Base-by-base conservation (phyloP, 169 alveolate genomes). In the Plasmodium adleri region DNA sequence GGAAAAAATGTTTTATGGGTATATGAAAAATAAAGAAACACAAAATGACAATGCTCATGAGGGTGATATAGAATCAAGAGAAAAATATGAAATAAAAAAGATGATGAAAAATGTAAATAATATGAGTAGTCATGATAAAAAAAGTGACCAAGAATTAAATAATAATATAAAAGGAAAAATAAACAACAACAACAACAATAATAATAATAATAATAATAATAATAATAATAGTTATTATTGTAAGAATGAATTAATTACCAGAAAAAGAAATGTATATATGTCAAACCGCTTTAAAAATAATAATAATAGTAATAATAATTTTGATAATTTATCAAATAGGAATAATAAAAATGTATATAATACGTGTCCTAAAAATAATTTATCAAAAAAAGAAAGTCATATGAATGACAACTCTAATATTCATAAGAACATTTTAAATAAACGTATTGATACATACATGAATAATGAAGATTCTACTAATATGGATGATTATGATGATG, bases 1-100 rank as follows among this genome's bases (percentile, higher is more conserved):
- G 39, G 60, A 52, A 13, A 73, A 56, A 56, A 8, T 60, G n/a
- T 54, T 56, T 73, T 56, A 28, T 54, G 72, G 26, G 28, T 45
- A 49, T 17, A 22, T 17, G 24, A 32, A 73, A 56, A 56, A 73
- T 73, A 73, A 58, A 24, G 45, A 56, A 54, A 73, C 17, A 39
- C 47, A 5, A 39, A 39, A 39, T 32, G 39, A 73, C 17, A 17
- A 54, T 54, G 28, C 66, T 43, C 62, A 56, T 72, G n/a, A 32
- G 5, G 47, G 47, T 39, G 9, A 39, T 39, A 39, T 39, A 39
- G 47, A 39, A 39, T 62, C 10, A 28, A 63, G 56, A 22, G 66
- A 73, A 24, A 2, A 73, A 45, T 56, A 54, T 13, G 9, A 45
- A 7, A 43, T 54, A 32, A 15, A 17, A 28, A 56, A 58, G 5